Base-by-base conservation (phyloP, 805 yeast species). In the Priceomyces medius region DNA sequence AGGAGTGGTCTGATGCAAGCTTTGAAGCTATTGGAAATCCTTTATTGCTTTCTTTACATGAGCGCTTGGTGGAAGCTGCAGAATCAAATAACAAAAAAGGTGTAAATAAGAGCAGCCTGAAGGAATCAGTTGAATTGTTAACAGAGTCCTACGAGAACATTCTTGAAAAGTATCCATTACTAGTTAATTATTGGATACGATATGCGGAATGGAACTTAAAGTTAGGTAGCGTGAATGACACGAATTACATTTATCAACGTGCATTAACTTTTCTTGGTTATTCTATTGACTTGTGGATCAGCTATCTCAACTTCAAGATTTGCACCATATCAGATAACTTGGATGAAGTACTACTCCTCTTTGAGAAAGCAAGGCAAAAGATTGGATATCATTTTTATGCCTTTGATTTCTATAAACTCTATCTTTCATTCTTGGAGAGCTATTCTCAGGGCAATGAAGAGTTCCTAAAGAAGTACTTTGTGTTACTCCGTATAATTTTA, bases 161-260 rank as follows among this genome's bases (percentile, higher is more conserved):
- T 10, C 60, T 81, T 12, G 55, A 56, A 1, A 65, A 68, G 35
- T 80, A 59, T 49, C 86, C 87, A 0, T 54, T 62, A 4, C 56
- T 74, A 21, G 78, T 73, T 46, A 76, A 74, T 34, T 77, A 77
- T 50, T 81, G 86, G 86, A 59, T 77, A n/a, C 64, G 72, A 28
- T 79, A 63, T 53, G 83, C 84, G 0, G 51, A 58, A 3, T 62
- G 73, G 68, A 74, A 72, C 47, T 74, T 68, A 47, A 60, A 57
- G 23, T 53, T 77, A 21, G 80, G 79, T 1, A 51, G 66, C 37
- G 65, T 77, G 1, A 59, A 58, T 0, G 42, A 45, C 2, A 70
- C 79, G 2, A 55, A 56, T 2, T 45, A 42, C 1, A 55, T 77
- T 2, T 79, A 63, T 47, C 45, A 59, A 21, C 47, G 61, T n/a